Percentiles rank a stretch among this genome's conserved stretches.
These are phyloP conservation scores for Metarhizium anisopliae DNA, from an alignment of 2,329 filamentous ascomycete genomes.

Conservation along the genomic window DNA sequence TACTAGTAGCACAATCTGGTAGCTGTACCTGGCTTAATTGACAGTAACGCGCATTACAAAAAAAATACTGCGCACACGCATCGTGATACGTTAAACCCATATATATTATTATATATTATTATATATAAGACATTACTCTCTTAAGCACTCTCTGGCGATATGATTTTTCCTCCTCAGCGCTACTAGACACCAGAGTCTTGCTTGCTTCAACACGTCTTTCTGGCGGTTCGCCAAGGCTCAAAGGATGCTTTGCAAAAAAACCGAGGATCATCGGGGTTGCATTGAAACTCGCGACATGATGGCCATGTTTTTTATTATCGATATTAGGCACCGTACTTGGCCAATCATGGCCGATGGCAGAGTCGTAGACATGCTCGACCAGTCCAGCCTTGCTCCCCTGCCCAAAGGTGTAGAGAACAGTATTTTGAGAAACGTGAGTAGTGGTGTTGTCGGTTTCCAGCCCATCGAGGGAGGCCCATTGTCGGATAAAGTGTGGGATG, in stretches of 20 bases:
- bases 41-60: too few species aligned
- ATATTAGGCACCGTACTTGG: constrained; percentile 26
- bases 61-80: too few species aligned
- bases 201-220: too few species aligned
- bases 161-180: too few species aligned
- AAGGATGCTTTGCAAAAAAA: constrained; percentile 21
- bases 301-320: constrained; percentile 20
- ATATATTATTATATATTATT: too few species aligned
- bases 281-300: constrained; percentile 21
- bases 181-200: too few species aligned
- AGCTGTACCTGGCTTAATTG: too few species aligned
- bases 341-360: constrained; percentile 26
- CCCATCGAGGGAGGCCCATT: constrained; percentile 27
- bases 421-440: constrained; percentile 12
- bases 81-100: too few species aligned
- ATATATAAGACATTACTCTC: too few species aligned
- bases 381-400: constrained; percentile 17
- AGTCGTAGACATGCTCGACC: constrained; percentile 23
- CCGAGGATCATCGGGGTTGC: constrained; percentile 29
- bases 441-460: constrained; percentile 9
- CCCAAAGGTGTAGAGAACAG: constrained; percentile 22
- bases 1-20: too few species aligned
- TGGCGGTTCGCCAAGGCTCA: not conserved
- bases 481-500: constrained; percentile 26
- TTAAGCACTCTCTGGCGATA: too few species aligned